Evolutionary conservation across 2,329 filamentous ascomycete genomes (phyloP).

Genomic region (Daldinia sp.): DNA sequence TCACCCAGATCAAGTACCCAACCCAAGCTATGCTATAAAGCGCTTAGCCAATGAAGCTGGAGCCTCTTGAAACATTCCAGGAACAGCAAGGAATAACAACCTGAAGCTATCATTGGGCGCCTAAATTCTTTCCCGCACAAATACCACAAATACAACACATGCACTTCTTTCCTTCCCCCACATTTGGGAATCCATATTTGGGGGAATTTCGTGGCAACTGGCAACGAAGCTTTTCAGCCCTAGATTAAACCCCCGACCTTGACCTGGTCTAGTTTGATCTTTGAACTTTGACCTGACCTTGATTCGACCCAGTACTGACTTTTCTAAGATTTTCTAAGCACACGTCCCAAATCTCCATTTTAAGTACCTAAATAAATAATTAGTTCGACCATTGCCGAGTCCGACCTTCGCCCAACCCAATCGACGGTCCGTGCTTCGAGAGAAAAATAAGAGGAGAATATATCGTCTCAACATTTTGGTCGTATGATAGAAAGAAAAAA

Average conservation of each 20-base stretch:
- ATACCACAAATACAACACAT: slow-evolving; percentile 6
- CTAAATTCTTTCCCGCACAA: slow-evolving; percentile 29
- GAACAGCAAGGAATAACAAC: slow-evolving; percentile 30
- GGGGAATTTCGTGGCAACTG: slow-evolving; percentile 15
- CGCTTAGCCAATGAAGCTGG: slow-evolving; percentile 17
- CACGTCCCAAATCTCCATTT: slow-evolving; percentile 19
- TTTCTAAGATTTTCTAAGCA: too few relatives aligned
- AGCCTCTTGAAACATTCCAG: slow-evolving; percentile 37
- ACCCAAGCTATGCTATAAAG: neutral
- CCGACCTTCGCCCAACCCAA: slow-evolving; percentile 1
- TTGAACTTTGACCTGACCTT: slow-evolving; percentile 7
- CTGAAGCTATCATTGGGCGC: slow-evolving; percentile 30
- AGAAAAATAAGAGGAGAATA: too few relatives aligned
- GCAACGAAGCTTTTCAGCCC: slow-evolving; percentile 5
- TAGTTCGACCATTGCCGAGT: neutral
- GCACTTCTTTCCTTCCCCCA: slow-evolving; percentile 15
- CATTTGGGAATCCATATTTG: slow-evolving; percentile 28
- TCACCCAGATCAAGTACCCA: too few relatives aligned
- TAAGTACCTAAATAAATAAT: neutral
- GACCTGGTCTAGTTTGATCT: slow-evolving; percentile 15
- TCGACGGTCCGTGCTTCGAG: slow-evolving; percentile 1
- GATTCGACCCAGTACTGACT: too few relatives aligned
- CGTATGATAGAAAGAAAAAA: neutral
- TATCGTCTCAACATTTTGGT: neutral
- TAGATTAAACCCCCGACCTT: slow-evolving; percentile 7